Percentiles rank a stretch among this genome's conserved stretches.
Evolutionary conservation across 2,329 filamentous ascomycete genomes (phyloP).

Genomic region (Clonostachys rhizophaga): DNA sequence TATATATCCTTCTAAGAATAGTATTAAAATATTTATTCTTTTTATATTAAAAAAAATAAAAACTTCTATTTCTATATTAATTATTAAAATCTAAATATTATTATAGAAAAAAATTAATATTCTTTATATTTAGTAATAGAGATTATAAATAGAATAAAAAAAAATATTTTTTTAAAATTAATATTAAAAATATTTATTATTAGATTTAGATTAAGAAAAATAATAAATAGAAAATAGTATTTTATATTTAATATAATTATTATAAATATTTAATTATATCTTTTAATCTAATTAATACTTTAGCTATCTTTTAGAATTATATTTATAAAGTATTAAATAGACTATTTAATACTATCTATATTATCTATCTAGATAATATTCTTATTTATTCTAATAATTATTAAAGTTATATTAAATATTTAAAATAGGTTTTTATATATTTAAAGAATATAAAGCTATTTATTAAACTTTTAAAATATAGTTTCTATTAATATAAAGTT

Average conservation of each 20-base stretch:
- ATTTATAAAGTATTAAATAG: not conserved
- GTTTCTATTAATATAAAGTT: not conserved
- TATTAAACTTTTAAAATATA: not conserved
- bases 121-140: not conserved
- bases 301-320: not conserved
- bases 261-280: constrained; percentile 1
- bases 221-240: not conserved
- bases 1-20: not conserved
- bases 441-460: not conserved
- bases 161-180: not conserved
- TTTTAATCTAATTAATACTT: not conserved
- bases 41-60: not conserved
- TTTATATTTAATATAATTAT: constrained; percentile 1
- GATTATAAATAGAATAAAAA: not conserved
- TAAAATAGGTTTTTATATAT: not conserved
- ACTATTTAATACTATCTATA: too few relatives aligned
- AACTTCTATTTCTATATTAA: not conserved
- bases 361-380: not conserved
- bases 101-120: constrained; percentile 1
- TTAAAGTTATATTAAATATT: not conserved
- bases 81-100: constrained; percentile 1
- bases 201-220: not conserved
- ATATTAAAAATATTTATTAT: constrained; percentile 1
- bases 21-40: not conserved
- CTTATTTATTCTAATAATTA: not conserved